Evolutionary conservation across 2,329 filamentous ascomycete genomes (phyloP), one percentile per base, ranked within the genome.

Genomic region (Mollisiaceae sp.): DNA sequence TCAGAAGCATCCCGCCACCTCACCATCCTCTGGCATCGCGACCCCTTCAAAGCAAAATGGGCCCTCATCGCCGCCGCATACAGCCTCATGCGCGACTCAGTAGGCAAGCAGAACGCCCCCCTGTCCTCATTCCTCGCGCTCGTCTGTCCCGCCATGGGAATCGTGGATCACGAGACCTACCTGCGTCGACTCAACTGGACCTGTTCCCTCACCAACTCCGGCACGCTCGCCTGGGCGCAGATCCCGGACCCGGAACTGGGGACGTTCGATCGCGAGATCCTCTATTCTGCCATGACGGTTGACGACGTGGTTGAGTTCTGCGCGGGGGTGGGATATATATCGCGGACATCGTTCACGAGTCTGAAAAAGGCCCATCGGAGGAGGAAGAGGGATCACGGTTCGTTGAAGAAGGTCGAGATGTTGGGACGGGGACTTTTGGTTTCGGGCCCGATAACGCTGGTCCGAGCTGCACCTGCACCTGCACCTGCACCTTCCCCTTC

Each of bases 11-110:
- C 70, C 14, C 50, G 47, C 1, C 58, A 64, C 38, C 63, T 71
- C 39, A 73, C 65, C 32, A 20, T 57, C 3, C 57, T 72, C 35
- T 72, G 70, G 69, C 57, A 69, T 36, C 14, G 61, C 5, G 70
- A 71, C 56, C 69, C 68, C 9, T 73, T 73, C 63, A 66, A 70
- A 24, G 68, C 66, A 14, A 73, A 71, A 57, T 74, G 70, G 69
- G 38, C 63, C 6, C 69, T 71, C 4, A 27, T 73, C 45, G 71
- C 72, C 5, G 64, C 63, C 15, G 65, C 69, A 8, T 73, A 70
- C 59, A 69, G 70, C n/a, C 59, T 55, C 20, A 71, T 73, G 14
- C 67, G 70, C 43, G 69, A 72, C 45, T 24, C 56, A 15, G 61
- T 66, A 35, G 65, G 65, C 11, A 74, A 70, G 39, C 60, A 54